These are phyloP conservation scores for Xylariales sp. DNA, from an alignment of 2,329 filamentous ascomycete genomes.

Conservation along the genomic window DNA sequence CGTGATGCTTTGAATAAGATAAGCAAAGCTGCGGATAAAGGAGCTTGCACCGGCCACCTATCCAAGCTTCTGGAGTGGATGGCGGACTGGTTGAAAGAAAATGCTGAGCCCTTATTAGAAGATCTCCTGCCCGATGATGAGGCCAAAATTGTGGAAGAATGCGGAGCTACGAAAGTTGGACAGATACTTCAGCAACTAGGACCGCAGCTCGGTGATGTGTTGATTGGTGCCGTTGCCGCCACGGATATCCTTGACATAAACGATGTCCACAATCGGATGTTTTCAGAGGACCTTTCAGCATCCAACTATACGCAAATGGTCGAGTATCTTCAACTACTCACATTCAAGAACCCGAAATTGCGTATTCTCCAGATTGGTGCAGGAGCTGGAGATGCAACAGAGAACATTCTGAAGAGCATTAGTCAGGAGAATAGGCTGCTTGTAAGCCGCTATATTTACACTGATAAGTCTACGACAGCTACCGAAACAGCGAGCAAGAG, in stretches of 20 bases:
- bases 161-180: conserved; percentile 5
- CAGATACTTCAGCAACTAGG: conserved; percentile 3
- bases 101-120: background rate
- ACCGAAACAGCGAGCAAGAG: conserved; percentile 8
- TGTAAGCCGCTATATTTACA: conserved; percentile 6
- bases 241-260: conserved; percentile 3
- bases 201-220: conserved; percentile 5
- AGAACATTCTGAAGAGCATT: conserved; percentile 7
- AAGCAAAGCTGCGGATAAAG: too few species aligned
- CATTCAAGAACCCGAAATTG: conserved; percentile 7
- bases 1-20: conserved; percentile 6
- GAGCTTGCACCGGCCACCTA: conserved; percentile 6
- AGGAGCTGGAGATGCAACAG: conserved; percentile 18
- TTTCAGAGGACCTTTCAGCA: conserved; percentile 1
- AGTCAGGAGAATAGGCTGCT: conserved; percentile 5
- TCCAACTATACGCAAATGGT: conserved; percentile 5
- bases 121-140: conserved; percentile 4
- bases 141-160: conserved; percentile 4
- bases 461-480: background rate
- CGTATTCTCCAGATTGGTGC: conserved; percentile 12
- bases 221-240: conserved; percentile 1
- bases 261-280: conserved; percentile 3
- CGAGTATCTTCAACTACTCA: conserved; percentile 1
- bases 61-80: conserved; percentile 10
- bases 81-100: conserved; percentile 5